phyloP scores from a whole-genome alignment of 805 yeast genomes.

The Wickerhamomyces bovis region DNA sequence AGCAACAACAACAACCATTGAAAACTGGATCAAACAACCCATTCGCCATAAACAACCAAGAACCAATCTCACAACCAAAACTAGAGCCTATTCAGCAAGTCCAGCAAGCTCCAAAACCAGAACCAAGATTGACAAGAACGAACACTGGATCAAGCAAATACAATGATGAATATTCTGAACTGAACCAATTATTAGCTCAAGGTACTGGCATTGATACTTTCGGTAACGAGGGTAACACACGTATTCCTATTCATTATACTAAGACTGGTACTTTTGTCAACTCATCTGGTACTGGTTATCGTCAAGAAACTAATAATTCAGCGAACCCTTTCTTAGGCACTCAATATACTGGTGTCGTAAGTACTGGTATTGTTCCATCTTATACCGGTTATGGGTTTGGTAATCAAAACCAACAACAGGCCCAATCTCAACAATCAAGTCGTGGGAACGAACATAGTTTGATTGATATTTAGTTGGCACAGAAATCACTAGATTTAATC shows the following conservation, averaged over 20 bases:
- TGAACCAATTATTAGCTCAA: conserved; percentile 70
- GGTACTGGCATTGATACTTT: conserved; percentile 94
- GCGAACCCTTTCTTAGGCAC: conserved; percentile 43
- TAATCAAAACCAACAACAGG: conserved; percentile 42
- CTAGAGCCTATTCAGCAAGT: conserved; percentile 15
- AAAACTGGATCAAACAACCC: conserved; percentile 77
- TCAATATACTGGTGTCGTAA: conserved; percentile 70
- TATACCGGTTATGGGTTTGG: conserved; percentile 96
- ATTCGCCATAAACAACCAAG: conserved; percentile 42
- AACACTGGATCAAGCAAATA: conserved; percentile 50
- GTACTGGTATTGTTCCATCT: conserved; percentile 65
- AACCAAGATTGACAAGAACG: conserved; percentile 33
- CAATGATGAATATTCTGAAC: conserved; percentile 57
- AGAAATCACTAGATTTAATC: too few species aligned
- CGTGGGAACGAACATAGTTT: conserved; percentile 22
- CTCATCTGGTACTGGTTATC: conserved; percentile 77
- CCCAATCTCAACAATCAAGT: conserved; percentile 12
- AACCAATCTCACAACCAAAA: conserved; percentile 8
- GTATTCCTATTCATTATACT: conserved; percentile 93
- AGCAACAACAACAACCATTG: conserved; percentile 41
- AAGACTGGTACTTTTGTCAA: conserved; percentile 74
- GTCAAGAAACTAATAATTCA: conserved; percentile 26
- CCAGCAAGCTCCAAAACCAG: conserved; percentile 24
- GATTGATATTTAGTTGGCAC: conserved; percentile 20
- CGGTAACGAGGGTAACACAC: conserved; percentile 76